phyloP scores from a whole-genome alignment of 371 early-diverging fungal species.

The Mucor velutinosus region DNA sequence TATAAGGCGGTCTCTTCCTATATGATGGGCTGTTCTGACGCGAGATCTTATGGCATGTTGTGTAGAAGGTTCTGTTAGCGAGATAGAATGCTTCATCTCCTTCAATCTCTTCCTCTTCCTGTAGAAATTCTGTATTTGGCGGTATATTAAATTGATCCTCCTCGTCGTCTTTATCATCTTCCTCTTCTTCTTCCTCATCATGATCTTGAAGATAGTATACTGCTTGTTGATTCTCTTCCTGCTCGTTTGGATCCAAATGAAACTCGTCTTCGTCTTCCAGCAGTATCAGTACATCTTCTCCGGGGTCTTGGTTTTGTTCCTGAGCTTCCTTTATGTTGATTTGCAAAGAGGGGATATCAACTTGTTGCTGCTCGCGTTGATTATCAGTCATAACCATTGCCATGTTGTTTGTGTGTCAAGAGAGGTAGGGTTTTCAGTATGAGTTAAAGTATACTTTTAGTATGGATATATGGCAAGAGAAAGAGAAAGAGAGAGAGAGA shows the following conservation, averaged over 20 bases:
- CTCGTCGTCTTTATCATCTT: constrained; percentile 1
- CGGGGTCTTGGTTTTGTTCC: not conserved
- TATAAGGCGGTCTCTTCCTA: constrained; percentile 41
- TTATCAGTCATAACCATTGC: constrained; percentile 7
- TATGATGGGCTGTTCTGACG: constrained; percentile 47
- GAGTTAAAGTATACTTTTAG: not conserved
- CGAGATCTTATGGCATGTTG: constrained; percentile 53
- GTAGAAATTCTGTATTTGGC: not conserved
- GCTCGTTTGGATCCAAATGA: not conserved
- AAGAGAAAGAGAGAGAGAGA: not conserved
- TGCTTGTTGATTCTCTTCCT: not conserved
- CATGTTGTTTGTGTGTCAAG: not conserved
- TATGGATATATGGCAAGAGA: not conserved
- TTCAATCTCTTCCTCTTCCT: not conserved
- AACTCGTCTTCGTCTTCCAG: constrained; percentile 6
- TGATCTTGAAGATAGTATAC: not conserved
- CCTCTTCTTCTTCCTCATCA: not conserved
- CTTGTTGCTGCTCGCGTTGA: constrained; percentile 1
- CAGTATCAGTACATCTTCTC: not conserved
- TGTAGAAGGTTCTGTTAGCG: constrained; percentile 48
- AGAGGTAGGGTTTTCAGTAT: not conserved
- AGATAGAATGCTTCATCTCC: constrained; percentile 32
- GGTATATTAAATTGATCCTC: not conserved
- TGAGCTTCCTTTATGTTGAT: not conserved
- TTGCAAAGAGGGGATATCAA: not conserved